phyloP scores from a whole-genome alignment of 306 rosid genomes.

The Trifolium repens region DNA sequence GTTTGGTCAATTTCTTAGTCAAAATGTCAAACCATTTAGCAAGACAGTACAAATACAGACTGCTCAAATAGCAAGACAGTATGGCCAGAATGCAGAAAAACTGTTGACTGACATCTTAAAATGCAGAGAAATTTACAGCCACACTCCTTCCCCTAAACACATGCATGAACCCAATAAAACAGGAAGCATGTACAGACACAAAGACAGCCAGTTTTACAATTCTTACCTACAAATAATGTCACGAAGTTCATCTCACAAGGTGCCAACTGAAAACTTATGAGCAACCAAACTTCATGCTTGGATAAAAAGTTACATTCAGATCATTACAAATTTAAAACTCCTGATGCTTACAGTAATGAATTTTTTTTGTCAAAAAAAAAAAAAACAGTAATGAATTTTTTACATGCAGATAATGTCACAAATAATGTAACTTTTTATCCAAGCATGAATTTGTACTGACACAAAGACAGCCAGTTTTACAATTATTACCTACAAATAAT shows the following conservation, averaged over 20 bases:
- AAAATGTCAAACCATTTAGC: slow-evolving; percentile 26
- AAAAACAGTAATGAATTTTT: too few species aligned
- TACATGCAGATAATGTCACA: too few species aligned
- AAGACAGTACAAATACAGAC: slow-evolving; percentile 21
- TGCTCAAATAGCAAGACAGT: not conserved
- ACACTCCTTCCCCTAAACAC: slow-evolving; percentile 2
- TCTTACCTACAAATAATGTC: too few species aligned
- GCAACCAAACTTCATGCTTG: not conserved
- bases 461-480: too few species aligned
- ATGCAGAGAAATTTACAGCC: slow-evolving; percentile 22
- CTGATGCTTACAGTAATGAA: too few species aligned
- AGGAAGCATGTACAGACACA: not conserved
- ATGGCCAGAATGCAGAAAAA: slow-evolving; percentile 16
- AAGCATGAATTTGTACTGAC: too few species aligned
- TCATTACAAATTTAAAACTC: too few species aligned
- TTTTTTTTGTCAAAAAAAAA: too few species aligned
- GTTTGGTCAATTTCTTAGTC: slow-evolving; percentile 14
- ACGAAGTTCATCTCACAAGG: not conserved
- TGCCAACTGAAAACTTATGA: slow-evolving; percentile 29
- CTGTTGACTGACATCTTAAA: not conserved
- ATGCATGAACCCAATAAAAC: not conserved
- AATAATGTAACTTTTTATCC: too few species aligned
- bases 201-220: too few species aligned
- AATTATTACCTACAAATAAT: too few species aligned
- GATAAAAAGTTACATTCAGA: too few species aligned